Conservation (phyloP, 2,329 filamentous ascomycete genomes). For the Paecilomyces niveus region DNA sequence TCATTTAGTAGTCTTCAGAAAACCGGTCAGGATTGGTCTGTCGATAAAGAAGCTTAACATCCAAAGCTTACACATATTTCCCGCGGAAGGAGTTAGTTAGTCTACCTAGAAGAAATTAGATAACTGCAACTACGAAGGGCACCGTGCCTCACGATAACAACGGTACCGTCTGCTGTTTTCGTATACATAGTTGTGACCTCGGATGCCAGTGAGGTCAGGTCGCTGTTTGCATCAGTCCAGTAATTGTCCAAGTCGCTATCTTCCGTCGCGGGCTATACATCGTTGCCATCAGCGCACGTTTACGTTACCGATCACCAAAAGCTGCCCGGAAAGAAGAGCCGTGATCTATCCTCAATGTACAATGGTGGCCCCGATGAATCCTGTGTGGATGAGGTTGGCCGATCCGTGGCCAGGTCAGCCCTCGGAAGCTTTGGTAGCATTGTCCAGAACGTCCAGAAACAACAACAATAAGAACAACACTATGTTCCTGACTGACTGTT, state of each 20-base stretch:
- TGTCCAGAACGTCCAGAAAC: background rate
- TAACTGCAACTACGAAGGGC: no score
- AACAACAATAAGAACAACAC: background rate
- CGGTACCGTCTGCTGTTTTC: background rate
- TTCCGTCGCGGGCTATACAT: background rate
- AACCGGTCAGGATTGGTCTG: background rate
- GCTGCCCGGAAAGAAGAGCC: background rate
- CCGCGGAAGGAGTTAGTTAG: background rate
- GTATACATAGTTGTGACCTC: background rate
- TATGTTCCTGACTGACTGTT: background rate
- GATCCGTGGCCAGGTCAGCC: background rate
- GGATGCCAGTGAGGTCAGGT: background rate
- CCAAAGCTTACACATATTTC: background rate
- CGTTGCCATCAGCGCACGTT: background rate
- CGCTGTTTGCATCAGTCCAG: background rate
- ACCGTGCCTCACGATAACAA: background rate
- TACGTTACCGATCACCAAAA: background rate
- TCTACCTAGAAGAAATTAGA: background rate
- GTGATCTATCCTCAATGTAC: background rate
- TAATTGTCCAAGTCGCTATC: background rate
- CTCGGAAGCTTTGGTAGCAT: background rate
- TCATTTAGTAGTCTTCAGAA: background rate
- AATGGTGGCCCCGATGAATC: background rate
- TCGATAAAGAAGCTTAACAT: no score
- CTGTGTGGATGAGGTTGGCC: background rate